Conservation (phyloP, 2,329 filamentous ascomycete genomes). For the Didymella glomerata region DNA sequence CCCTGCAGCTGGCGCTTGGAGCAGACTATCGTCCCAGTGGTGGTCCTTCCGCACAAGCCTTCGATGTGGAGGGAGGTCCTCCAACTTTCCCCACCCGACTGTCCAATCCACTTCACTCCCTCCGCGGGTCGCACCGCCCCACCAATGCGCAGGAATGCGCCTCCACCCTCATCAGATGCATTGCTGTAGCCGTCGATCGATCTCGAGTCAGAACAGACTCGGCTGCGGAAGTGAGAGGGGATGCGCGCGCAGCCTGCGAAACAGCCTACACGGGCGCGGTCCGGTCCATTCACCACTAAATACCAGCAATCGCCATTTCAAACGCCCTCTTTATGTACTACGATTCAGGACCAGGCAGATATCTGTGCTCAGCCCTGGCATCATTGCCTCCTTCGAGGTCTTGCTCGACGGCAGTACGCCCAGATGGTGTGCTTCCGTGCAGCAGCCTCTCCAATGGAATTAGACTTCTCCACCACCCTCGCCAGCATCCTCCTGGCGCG, state of each 20-base stretch:
- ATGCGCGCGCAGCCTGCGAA: conserved; percentile 24
- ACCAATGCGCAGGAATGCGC: conserved; percentile 24
- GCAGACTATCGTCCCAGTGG: conserved; percentile 20
- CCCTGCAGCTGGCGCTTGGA: conserved; percentile 20
- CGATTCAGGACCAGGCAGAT: conserved; percentile 29
- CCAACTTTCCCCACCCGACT: conserved; percentile 35
- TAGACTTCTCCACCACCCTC: conserved; percentile 27
- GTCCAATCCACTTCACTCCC: conserved; percentile 27
- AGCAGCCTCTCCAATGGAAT: conserved; percentile 33
- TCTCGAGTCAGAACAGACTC: conserved; percentile 9
- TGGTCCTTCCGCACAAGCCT: conserved; percentile 14
- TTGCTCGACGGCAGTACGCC: conserved; percentile 31
- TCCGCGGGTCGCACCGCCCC: conserved; percentile 43
- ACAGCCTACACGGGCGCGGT: conserved; percentile 26
- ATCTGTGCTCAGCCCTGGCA: conserved; percentile 37
- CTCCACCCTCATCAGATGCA: conserved; percentile 11
- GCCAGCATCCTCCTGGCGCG: conserved; percentile 21
- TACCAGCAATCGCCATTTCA: conserved; percentile 8
- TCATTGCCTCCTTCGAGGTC: conserved; percentile 31
- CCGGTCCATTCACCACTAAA: conserved; percentile 21
- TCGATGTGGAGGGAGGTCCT: conserved; percentile 24
- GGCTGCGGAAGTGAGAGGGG: conserved; percentile 16
- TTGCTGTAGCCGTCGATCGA: conserved; percentile 18
- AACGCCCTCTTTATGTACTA: conserved; percentile 22
- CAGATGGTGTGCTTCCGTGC: conserved; percentile 32